These are phyloP conservation scores for Leccinum griseonigrum DNA, from an alignment of 1,284 basidiomycete species.

Conservation along the genomic window DNA sequence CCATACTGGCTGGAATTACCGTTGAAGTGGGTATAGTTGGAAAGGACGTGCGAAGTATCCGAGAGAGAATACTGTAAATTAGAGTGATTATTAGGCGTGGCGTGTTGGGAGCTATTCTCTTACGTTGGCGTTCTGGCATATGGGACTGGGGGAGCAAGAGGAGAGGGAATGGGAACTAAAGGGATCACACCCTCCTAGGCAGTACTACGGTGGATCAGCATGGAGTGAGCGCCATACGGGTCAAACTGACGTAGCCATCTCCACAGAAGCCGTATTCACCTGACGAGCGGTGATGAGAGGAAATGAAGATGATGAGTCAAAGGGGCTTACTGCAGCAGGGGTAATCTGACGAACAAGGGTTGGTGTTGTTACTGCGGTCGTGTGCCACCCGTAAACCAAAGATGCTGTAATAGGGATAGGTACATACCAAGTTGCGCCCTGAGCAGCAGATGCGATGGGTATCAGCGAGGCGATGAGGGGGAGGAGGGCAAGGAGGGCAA, in stretches of 20 bases:
- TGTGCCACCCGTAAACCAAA: not conserved
- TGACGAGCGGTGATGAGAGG: constrained; percentile 22
- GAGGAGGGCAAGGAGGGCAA: constrained; percentile 19
- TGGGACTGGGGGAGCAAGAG: constrained; percentile 71
- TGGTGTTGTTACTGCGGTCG: constrained; percentile 48
- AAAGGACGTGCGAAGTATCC: constrained; percentile 64
- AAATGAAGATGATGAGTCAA: not conserved
- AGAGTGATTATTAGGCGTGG: constrained; percentile 1
- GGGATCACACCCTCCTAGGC: constrained; percentile 81
- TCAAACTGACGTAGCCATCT: constrained; percentile 43
- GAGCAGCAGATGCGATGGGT: constrained; percentile 16
- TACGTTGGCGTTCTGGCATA: constrained; percentile 66
- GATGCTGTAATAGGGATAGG: not conserved
- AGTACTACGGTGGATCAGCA: constrained; percentile 48
- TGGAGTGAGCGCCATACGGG: not conserved
- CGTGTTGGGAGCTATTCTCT: constrained; percentile 14
- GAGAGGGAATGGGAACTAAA: constrained; percentile 58
- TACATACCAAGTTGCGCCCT: constrained; percentile 30
- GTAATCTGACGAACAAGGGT: constrained; percentile 49
- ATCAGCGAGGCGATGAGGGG: constrained; percentile 19
- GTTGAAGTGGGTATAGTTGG: constrained; percentile 62
- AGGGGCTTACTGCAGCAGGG: constrained; percentile 69
- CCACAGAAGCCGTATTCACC: constrained; percentile 79
- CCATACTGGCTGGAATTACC: constrained; percentile 70
- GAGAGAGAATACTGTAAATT: constrained; percentile 55